Evolutionary conservation across 345 rosid species (phyloP), one percentile per base, ranked within the genome.

Genomic region (Brassica rapa): DNA sequence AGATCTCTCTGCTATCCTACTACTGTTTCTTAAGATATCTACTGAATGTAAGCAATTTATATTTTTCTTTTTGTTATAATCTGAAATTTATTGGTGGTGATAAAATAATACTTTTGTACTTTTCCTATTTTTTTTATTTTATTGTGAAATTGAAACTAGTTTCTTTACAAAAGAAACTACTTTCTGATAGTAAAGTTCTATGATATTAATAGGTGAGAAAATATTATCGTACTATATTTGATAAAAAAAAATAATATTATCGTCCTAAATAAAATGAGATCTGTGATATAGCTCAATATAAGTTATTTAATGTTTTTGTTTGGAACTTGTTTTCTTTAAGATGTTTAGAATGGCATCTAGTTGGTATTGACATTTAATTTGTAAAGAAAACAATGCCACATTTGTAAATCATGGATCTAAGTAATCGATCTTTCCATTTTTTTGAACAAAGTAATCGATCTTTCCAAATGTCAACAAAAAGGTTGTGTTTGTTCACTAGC

Each of bases 401-500:
- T 33, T 68, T 49, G 62, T 72, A 67, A 59, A 66, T 39, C 68
- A 49, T 25, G 61, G 39, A 73, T 63, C 57, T 60, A 72, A 5
- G 19, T 51, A 51, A 79, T 67, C 19, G 15, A 35, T 59, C 62
- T 64, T 56, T 68, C 33, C 46, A 60, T 19, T 19, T 19, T 19
- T 19, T 19, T 19, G 21, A 19, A 19, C 21, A 19, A 72, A 5
- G 19, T 51, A 51, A 79, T 67, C 19, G 15, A 35, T 59, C 62
- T 64, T 56, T 68, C 33, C 46, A 60, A 73, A 79, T 59, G 66
- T 79, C 82, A 79, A 79, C 78, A 19, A 49, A 24, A 49, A 43
- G 30, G 56, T 79, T 10, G 73, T 72, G 78, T 79, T 79, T 73
- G 82, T 79, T 79, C 78, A 79, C 78, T 79, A 66, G 78, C 69